Base-by-base conservation (phyloP, 225 moss, liverwort and hornwort genomes). In the Polytrichum commune region DNA sequence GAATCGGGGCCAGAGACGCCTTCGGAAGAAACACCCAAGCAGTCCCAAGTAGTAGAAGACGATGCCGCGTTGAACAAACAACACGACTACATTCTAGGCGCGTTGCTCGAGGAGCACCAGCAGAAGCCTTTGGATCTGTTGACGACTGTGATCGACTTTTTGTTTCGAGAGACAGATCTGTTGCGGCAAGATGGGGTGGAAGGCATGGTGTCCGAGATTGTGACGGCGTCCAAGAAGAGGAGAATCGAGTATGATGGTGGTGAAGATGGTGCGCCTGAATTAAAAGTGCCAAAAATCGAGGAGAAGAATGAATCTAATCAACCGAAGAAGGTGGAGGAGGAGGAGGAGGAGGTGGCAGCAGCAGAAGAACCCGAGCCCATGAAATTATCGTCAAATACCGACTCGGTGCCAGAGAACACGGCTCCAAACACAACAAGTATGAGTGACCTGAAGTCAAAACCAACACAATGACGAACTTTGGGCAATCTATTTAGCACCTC, bases 21-120 rank as follows among this genome's bases (percentile, higher is more conserved):
- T 30, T 70, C 18, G n/a, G 70, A 29, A 55, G 53, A 70, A 20
- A 65, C 74, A 6, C 68, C 56, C 46, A 30, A 46, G 4, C 46
- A 46, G 16, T 46, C 13, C 46, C 46, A 46, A 4, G 46, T 16
- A 46, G 46, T 46, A 46, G 46, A 46, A 13, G 38, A 46, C 0
- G 46, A 46, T 16, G 1, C 1, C 4, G 16, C 13, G 46, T 68
- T 33, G 9, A 27, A 77, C 22, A 90, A 78, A 58, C 80, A 81
- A 64, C 83, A 91, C 33, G 91, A 88, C 54, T 80, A 70, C 13
- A 78, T 72, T 73, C 63, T 98, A 20, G 75, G 53, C 18, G 66
- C 82, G 6, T 70, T 98, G 67, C 75, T 98, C 71, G 73, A 81
- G 55, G 86, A 81, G 62, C 94, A 94, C 68, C 30, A 82, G 0